Conservation (phyloP, 2,329 filamentous ascomycete genomes). For the Penicillium freii region DNA sequence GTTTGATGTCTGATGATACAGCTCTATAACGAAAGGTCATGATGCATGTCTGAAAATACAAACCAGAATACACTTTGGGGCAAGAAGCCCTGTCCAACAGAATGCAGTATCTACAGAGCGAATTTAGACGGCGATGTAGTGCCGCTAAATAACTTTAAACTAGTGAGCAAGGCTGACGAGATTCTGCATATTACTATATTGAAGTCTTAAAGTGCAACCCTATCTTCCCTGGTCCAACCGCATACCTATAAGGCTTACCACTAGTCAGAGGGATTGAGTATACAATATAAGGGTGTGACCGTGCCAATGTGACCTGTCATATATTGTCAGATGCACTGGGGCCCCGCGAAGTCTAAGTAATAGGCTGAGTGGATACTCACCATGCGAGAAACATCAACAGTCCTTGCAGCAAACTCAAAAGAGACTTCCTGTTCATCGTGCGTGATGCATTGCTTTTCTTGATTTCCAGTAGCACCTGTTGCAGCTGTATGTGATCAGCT, state of each 20-base stretch:
- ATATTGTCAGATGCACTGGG: conserved; percentile 1
- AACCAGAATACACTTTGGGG: neutral
- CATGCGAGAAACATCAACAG: conserved; percentile 39
- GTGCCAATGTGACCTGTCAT: conserved; percentile 34
- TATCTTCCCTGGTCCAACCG: neutral
- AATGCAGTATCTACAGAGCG: neutral
- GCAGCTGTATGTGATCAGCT: conserved; percentile 32
- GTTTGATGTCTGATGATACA: conserved; percentile 11
- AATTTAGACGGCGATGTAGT: neutral
- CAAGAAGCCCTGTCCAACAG: neutral
- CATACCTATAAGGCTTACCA: neutral
- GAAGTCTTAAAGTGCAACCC: neutral
- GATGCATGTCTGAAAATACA: neutral
- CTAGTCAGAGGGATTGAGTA: conserved; percentile 28
- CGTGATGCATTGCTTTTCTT: conserved; percentile 31
- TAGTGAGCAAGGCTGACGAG: neutral
- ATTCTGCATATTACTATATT: neutral
- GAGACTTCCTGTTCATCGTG: conserved; percentile 35
- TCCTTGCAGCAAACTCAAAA: conserved; percentile 43
- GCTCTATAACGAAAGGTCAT: conserved; percentile 14
- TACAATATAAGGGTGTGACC: conserved; percentile 26
- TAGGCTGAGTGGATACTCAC: conserved; percentile 18
- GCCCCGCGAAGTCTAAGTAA: conserved; percentile 1
- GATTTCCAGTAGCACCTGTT: conserved; percentile 35
- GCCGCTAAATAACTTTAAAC: neutral